Evolutionary conservation across 805 yeast species (phyloP).

Genomic region (Candida gorgasii): DNA sequence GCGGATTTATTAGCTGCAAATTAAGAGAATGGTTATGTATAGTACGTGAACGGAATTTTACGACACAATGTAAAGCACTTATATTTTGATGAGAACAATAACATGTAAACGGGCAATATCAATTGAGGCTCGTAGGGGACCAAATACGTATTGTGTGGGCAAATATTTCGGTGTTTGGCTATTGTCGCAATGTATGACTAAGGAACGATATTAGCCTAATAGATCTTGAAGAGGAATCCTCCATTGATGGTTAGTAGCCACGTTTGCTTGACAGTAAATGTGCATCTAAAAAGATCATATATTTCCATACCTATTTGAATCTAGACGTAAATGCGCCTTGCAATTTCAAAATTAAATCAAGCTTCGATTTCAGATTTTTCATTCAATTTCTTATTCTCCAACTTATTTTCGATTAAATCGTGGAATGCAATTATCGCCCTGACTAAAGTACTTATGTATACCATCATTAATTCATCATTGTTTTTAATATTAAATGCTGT

Average conservation of each 20-base stretch:
- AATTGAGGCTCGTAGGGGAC: no score
- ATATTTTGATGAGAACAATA: not conserved
- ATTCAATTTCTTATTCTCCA: conserved; percentile 41
- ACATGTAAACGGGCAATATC: not conserved
- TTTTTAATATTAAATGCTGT: conserved; percentile 89
- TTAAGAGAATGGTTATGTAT: no score
- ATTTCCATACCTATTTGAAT: not conserved
- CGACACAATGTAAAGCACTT: not conserved
- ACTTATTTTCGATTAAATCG: conserved; percentile 93
- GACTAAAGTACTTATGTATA: conserved; percentile 85
- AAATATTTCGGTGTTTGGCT: no score
- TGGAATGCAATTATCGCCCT: conserved; percentile 96
- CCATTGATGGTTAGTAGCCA: no score
- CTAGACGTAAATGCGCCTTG: not conserved
- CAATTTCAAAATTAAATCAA: not conserved
- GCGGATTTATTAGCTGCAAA: no score
- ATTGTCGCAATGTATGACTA: no score
- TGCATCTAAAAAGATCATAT: no score
- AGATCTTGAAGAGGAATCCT: no score
- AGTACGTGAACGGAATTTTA: no score
- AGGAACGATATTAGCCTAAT: no score
- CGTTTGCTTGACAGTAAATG: no score
- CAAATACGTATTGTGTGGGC: no score
- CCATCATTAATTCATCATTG: conserved; percentile 93
- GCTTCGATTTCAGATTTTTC: conserved; percentile 7